These are phyloP conservation scores for Inonotus obliquus DNA, from an alignment of 1,284 basidiomycete species.

Conservation along the genomic window DNA sequence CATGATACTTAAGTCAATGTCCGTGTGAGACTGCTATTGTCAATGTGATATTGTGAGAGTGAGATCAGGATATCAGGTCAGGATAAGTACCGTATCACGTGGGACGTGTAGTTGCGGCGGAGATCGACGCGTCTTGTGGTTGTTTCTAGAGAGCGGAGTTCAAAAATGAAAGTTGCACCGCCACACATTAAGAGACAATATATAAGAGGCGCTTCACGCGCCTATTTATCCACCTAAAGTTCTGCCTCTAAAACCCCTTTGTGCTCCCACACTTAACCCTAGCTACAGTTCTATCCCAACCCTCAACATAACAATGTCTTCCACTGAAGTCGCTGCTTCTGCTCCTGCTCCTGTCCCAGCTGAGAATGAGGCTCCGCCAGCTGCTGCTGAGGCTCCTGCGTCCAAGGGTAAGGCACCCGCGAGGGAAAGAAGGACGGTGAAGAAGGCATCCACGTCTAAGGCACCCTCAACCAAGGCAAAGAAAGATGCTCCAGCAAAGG, in stretches of 20 bases:
- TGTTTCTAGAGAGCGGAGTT: not conserved
- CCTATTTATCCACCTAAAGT: not conserved
- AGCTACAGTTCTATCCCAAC: conserved; percentile 34
- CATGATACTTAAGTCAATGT: too few species aligned
- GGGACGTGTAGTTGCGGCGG: not conserved
- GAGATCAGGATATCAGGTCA: not conserved
- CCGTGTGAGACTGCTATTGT: too few species aligned
- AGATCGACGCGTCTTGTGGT: not conserved
- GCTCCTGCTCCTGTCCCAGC: conserved; percentile 32
- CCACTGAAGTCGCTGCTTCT: conserved; percentile 28
- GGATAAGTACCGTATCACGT: not conserved
- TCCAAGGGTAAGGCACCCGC: conserved; percentile 20
- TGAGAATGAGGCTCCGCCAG: conserved; percentile 32
- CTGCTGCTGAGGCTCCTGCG: conserved; percentile 29
- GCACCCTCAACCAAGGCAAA: conserved; percentile 30
- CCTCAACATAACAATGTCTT: conserved; percentile 37
- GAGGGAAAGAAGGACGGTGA: conserved; percentile 38
- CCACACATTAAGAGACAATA: not conserved
- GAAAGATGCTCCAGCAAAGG: conserved; percentile 15
- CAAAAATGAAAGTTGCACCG: conserved; percentile 8
- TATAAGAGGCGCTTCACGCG: not conserved
- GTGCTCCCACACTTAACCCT: conserved; percentile 1
- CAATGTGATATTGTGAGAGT: too few species aligned
- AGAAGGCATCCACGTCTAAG: conserved; percentile 39
- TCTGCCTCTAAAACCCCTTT: not conserved